Conservation (phyloP, 768 basidiomycete genomes). For the Cystoderma amianthinum region DNA sequence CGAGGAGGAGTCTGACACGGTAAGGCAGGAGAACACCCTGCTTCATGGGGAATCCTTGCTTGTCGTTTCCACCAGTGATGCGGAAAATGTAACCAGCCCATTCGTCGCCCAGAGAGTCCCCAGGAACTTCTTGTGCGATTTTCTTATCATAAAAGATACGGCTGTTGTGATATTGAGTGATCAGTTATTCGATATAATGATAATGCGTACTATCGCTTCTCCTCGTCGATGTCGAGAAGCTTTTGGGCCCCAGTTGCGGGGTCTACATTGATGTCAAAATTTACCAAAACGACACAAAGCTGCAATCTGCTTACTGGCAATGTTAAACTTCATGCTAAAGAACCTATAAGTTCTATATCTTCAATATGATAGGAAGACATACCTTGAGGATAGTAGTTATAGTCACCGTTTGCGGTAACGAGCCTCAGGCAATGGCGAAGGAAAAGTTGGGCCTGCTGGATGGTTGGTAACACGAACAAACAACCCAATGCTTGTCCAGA, state of each 20-base stretch:
- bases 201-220: slow-evolving; percentile 65
- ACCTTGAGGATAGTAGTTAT: slow-evolving; percentile 25
- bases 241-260: slow-evolving; percentile 98
- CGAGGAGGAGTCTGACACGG: slow-evolving; percentile 90
- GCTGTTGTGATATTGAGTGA: slow-evolving; percentile 30
- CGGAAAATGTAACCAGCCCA: slow-evolving; percentile 96
- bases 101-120: slow-evolving; percentile 88
- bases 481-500: slow-evolving; percentile 16
- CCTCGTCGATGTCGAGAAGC: slow-evolving; percentile 90
- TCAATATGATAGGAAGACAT: slow-evolving; percentile 8
- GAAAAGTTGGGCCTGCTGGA: slow-evolving; percentile 22
- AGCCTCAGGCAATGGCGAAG: slow-evolving; percentile 36
- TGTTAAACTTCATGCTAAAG: slow-evolving; percentile 91
- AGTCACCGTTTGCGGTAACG: slow-evolving; percentile 38
- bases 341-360: slow-evolving; percentile 9
- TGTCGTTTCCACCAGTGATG: slow-evolving; percentile 98
- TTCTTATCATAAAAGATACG: slow-evolving; percentile 97
- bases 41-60: slow-evolving; percentile 99
- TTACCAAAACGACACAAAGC: slow-evolving; percentile 1
- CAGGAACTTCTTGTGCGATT: slow-evolving; percentile 91
- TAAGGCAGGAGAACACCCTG: slow-evolving; percentile 94
- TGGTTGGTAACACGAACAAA: slow-evolving; percentile 25
- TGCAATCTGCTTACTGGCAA: slow-evolving; percentile 67
- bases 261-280: slow-evolving; percentile 39
- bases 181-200: background rate